phyloP scores from a whole-genome alignment of 2,329 filamentous ascomycete genomes.

The Metarhizium sp. region DNA sequence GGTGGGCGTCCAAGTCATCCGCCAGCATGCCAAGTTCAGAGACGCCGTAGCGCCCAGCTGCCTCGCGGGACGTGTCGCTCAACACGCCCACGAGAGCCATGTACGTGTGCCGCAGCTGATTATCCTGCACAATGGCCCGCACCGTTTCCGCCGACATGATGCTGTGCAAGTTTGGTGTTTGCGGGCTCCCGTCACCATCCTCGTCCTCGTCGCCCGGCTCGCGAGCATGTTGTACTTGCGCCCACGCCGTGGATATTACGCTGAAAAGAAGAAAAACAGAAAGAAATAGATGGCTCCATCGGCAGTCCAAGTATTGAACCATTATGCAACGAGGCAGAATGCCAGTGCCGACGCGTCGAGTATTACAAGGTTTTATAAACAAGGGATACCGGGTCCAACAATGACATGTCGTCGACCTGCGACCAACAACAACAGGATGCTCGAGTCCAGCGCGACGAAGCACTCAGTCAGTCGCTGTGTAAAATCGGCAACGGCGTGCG shows the following conservation, averaged over 20 bases:
- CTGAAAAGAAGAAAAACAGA: not conserved
- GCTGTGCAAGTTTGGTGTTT: not conserved
- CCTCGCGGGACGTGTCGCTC: slow-evolving; percentile 8
- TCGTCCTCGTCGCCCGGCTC: not conserved
- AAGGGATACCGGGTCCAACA: not conserved
- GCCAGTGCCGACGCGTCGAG: not conserved
- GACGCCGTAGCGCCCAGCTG: slow-evolving; percentile 5
- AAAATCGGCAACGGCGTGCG: too few relatives aligned
- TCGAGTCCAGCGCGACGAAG: too few relatives aligned
- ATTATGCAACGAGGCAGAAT: not conserved
- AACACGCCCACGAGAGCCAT: slow-evolving; percentile 9
- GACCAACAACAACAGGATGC: not conserved
- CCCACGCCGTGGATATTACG: not conserved
- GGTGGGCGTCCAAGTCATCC: slow-evolving; percentile 8
- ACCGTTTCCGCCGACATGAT: not conserved
- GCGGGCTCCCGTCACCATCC: too few relatives aligned
- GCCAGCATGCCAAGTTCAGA: slow-evolving; percentile 7
- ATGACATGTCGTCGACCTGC: not conserved
- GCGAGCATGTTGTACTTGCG: not conserved
- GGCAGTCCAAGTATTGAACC: not conserved
- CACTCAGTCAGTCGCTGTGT: too few relatives aligned
- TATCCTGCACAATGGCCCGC: not conserved
- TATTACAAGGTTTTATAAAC: not conserved
- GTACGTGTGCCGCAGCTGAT: slow-evolving; percentile 9
- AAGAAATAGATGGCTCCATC: not conserved